phyloP scores from a whole-genome alignment of 2,329 filamentous ascomycete genomes.

The Paecilomyces sp. region DNA sequence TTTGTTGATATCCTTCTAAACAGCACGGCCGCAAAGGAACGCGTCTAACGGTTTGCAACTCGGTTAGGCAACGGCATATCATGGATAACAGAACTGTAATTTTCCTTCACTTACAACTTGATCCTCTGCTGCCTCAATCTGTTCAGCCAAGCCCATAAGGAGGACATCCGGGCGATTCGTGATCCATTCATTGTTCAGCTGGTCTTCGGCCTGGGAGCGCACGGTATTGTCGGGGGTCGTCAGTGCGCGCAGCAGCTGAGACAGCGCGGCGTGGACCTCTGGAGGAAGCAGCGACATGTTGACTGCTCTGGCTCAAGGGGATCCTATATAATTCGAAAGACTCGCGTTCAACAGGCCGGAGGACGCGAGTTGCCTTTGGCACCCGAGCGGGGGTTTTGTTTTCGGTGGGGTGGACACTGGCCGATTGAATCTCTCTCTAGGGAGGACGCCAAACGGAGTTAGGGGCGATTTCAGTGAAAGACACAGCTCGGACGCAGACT shows the following conservation, averaged over 20 bases:
- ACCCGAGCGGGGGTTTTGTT: constrained; percentile 15
- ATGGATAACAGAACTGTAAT: neutral
- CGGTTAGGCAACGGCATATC: neutral
- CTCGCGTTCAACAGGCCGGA: neutral
- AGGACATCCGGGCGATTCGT: constrained; percentile 72
- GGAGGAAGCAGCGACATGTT: constrained; percentile 78
- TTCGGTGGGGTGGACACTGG: constrained; percentile 17
- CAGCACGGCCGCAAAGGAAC: constrained; percentile 86
- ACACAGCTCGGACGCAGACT: constrained; percentile 13
- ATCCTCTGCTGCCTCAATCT: constrained; percentile 72
- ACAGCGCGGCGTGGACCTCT: constrained; percentile 77
- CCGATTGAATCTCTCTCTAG: neutral
- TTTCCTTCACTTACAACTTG: constrained; percentile 51
- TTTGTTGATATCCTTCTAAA: constrained; percentile 92
- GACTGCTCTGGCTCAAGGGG: constrained; percentile 12
- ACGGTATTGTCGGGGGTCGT: constrained; percentile 83
- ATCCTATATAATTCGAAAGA: neutral
- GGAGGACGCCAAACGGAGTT: constrained; percentile 6
- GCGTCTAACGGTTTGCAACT: constrained; percentile 50
- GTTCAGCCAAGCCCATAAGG: constrained; percentile 89
- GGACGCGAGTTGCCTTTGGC: constrained; percentile 1
- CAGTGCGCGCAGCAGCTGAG: constrained; percentile 78
- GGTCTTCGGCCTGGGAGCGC: constrained; percentile 80
- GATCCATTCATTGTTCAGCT: constrained; percentile 87
- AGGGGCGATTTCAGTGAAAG: constrained; percentile 9